Base-by-base conservation (phyloP, 257 asterid genomes). In the Capsicum chinense region DNA sequence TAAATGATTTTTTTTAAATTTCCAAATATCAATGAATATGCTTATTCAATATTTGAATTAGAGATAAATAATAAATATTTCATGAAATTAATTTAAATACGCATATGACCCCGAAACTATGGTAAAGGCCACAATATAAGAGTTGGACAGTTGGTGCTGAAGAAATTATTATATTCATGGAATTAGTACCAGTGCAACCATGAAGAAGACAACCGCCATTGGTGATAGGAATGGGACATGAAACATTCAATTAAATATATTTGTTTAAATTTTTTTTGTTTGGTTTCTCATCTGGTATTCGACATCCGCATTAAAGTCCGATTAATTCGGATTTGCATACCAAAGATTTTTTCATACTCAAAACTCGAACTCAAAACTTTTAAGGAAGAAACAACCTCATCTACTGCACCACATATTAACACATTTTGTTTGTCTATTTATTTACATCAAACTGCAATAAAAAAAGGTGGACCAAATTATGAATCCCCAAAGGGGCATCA, bases 401-500 rank as follows among this genome's bases (percentile, higher is more conserved):
- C 21, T 21, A 21, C 21, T 0, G 1, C 33, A 26, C 1, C 33
- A 26, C 33, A 26, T 26, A 26, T 26, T 26, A 26, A n/a, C 80
- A 71, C 80, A n/a, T 47, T n/a, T n/a, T 71, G 1, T 26, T 64
- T 62, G 9, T 21, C 26, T 63, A 63, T 33, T 0, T 64, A 26
- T 6, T 0, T 64, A 26, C 3, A 12, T 67, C 21, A 67, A 37
- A 14, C 50, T 15, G 59, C 39, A 48, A 73, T 3, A 47, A 47
- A 0, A 10, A 73, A 47, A 26, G 33, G 39, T 48, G 42, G 39
- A 48, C 42, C 3, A 73, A 48, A 47, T 48, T 71, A 71, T 71
- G 37, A 71, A 71, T 71, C 58, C 10, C 79, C 37, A 10, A 47
- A 73, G 79, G 80, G 79, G 80, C n/a, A 73, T 73, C 59, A 73